Conservation (phyloP, 169 alveolate genomes). For the Plasmodium relictum region DNA sequence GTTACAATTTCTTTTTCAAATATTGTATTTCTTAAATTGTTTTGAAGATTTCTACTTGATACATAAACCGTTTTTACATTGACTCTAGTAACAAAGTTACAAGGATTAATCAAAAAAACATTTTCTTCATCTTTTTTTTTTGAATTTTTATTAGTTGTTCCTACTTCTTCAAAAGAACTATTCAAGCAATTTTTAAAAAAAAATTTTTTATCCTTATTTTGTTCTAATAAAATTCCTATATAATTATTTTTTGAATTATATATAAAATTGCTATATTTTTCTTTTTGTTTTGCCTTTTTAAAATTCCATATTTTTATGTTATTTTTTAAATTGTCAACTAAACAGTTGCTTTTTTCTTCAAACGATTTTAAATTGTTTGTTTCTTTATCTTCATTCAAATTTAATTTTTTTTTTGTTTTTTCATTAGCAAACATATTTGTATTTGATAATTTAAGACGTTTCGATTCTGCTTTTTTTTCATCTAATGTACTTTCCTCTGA, state of each 20-base stretch:
- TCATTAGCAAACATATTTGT: not conserved
- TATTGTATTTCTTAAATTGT: constrained; percentile 9
- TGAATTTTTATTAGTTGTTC: not conserved
- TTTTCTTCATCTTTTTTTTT: not conserved
- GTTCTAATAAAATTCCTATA: constrained; percentile 63
- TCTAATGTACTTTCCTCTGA: constrained; percentile 10
- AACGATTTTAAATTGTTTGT: not conserved
- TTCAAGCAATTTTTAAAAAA: not conserved
- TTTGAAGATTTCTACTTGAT: constrained; percentile 10
- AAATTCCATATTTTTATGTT: constrained; percentile 50
- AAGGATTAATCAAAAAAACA: constrained; percentile 47
- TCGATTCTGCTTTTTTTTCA: not conserved
- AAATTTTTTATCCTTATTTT: not conserved
- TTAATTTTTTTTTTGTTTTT: not conserved
- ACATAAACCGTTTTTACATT: constrained; percentile 66
- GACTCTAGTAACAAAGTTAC: constrained; percentile 69
- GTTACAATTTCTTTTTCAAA: constrained; percentile 11
- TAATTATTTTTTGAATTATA: constrained; percentile 69
- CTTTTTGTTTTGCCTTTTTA: constrained; percentile 28
- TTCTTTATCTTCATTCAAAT: not conserved
- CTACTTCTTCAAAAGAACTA: not conserved
- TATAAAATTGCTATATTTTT: constrained; percentile 55
- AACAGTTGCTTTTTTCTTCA: not conserved
- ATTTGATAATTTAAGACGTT: not conserved
- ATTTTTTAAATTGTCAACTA: not conserved